Evolutionary conservation across 352 stramenopile species (phyloP), one percentile per base, ranked within the genome.

Genomic region (Peronosclerospora sorghi): DNA sequence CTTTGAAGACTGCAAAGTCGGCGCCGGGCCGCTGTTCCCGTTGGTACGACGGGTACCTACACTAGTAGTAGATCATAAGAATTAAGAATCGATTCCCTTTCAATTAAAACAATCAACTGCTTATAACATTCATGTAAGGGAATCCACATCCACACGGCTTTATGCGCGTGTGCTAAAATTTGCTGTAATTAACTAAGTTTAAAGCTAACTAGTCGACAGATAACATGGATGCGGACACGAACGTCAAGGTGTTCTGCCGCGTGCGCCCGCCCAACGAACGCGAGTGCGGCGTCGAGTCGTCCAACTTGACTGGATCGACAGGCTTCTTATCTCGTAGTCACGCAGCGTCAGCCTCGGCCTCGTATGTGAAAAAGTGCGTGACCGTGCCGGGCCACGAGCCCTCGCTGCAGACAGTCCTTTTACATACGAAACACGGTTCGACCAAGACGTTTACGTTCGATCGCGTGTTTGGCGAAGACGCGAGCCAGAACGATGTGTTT

Each of bases 401-500:
- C 5, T 32, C 56, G 30, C 73, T 73, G 30, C 69, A 86, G 61
- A 83, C 70, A 15, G 43, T 87, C 35, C 51, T 75, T 27, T 55
- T 91, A 6, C 60, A 80, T 9, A 66, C 60, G 28, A 79, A 82
- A 24, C 58, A 74, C 36, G 54, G 54, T 23, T 12, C 45, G 13
- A 41, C 77, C 3, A 71, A 76, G 28, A 72, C 59, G n/a, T 95
- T 95, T 47, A 95, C 82, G 2, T 97, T 96, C 48, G 89, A 97
- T 56, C 68, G 70, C 32, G 84, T 96, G 3, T 96, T 96, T 61
- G 65, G 78, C 40, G 86, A 95, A 17, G 64, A 80, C 20, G 71
- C 91, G 27, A 82, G 57, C 13, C 95, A 99, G 68, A 73, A 81
- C 44, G 74, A 97, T 34, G 77, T 97, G 15, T 97, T 96, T 51